Percentiles rank a stretch among this genome's conserved stretches.
phyloP scores from a whole-genome alignment of 768 basidiomycete genomes.

The Ramaria rubella region DNA sequence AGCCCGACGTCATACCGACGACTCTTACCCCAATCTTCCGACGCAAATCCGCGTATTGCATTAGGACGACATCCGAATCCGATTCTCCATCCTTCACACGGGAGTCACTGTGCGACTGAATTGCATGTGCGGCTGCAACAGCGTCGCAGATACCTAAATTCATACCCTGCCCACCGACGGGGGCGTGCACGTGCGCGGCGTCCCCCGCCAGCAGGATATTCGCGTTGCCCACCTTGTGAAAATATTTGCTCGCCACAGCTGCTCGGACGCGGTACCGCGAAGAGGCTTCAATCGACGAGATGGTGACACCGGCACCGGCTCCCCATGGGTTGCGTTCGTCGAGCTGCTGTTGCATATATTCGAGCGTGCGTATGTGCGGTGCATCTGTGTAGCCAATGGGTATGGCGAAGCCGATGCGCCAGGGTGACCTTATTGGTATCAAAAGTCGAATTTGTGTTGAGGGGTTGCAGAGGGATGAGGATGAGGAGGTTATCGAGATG shows the following conservation, averaged over 20 bases:
- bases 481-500: slow-evolving; percentile 30
- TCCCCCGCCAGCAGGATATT: slow-evolving; percentile 10
- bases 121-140: slow-evolving; percentile 36
- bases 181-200: slow-evolving; percentile 31
- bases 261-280: background rate
- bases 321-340: slow-evolving; percentile 21
- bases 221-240: background rate
- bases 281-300: background rate
- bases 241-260: slow-evolving; percentile 2
- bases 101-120: slow-evolving; percentile 30
- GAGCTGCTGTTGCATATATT: slow-evolving; percentile 39
- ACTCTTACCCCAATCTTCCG: slow-evolving; percentile 35
- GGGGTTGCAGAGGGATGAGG: slow-evolving; percentile 25
- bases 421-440: no score
- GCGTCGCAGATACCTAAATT: slow-evolving; percentile 51
- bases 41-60: slow-evolving; percentile 31
- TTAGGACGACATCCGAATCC: slow-evolving; percentile 21
- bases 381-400: slow-evolving; percentile 29
- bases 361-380: slow-evolving; percentile 30
- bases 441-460: slow-evolving; percentile 11
- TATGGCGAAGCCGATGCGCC: slow-evolving; percentile 37
- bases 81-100: slow-evolving; percentile 21
- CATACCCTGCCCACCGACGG: slow-evolving; percentile 33
- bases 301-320: background rate
- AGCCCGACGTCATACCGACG: slow-evolving; percentile 35